phyloP scores from a whole-genome alignment of 257 asterid genomes.

The Primulina tabacum region DNA sequence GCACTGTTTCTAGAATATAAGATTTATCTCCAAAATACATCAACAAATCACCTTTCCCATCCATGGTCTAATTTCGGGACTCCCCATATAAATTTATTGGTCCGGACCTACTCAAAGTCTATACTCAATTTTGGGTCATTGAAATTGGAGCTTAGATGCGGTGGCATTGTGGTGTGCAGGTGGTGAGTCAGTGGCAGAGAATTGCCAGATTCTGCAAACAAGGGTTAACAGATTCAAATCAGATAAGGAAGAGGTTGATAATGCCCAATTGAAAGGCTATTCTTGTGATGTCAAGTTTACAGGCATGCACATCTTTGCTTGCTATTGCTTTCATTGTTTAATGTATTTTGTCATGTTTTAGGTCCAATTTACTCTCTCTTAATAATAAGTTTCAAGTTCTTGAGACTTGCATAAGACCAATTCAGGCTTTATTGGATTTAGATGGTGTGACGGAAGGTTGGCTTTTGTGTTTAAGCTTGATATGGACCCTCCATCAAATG shows the following conservation, averaged over 20 bases:
- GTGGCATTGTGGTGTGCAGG: constrained; percentile 45
- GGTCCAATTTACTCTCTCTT: background rate
- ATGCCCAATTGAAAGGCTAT: constrained; percentile 54
- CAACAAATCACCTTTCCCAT: background rate
- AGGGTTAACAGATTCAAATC: constrained; percentile 83
- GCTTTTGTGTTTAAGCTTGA: background rate
- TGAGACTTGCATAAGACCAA: background rate
- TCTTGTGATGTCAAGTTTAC: constrained; percentile 84
- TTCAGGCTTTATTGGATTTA: constrained; percentile 2
- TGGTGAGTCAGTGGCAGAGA: constrained; percentile 83
- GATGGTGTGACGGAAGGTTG: no score
- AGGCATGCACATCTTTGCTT: constrained; percentile 39
- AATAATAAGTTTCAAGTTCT: background rate
- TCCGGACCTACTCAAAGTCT: background rate
- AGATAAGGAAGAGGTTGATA: constrained; percentile 53
- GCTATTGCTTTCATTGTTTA: constrained; percentile 15
- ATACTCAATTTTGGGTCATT: background rate
- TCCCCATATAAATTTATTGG: background rate
- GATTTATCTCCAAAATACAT: background rate
- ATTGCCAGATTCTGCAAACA: constrained; percentile 95
- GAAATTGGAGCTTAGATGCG: constrained; percentile 22
- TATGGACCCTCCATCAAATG: background rate
- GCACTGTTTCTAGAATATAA: background rate
- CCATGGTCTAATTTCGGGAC: background rate
- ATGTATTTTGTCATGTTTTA: background rate